Conservation (phyloP, 1,284 basidiomycete genomes). For the Macrocystidia cucumis region DNA sequence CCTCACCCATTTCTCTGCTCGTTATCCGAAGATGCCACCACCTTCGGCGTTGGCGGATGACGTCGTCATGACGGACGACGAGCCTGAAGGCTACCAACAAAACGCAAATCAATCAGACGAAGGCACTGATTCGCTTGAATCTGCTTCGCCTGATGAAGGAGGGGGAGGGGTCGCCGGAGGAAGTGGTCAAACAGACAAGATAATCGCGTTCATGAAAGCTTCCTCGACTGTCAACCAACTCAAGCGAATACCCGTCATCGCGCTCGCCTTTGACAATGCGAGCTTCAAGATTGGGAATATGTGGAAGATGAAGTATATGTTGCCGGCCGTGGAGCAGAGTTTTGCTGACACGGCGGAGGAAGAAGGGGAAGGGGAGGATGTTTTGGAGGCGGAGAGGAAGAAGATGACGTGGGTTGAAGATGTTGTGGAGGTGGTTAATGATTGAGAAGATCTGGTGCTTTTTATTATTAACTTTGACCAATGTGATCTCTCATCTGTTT, state of each 20-base stretch:
- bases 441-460: too few species aligned
- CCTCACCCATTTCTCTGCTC: conserved; percentile 92
- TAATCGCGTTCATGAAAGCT: too few species aligned
- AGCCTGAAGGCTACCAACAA: too few species aligned
- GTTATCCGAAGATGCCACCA: conserved; percentile 84
- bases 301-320: conserved; percentile 75
- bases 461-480: too few species aligned
- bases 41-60: conserved; percentile 10
- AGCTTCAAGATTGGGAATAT: conserved; percentile 69
- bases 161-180: conserved; percentile 4
- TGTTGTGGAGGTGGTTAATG: too few species aligned
- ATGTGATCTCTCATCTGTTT: too few species aligned
- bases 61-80: conserved; percentile 4
- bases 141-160: too few species aligned
- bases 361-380: conserved; percentile 40
- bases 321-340: conserved; percentile 63
- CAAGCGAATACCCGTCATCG: conserved; percentile 50
- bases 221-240: too few species aligned
- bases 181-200: conserved; percentile 22
- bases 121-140: too few species aligned
- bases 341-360: conserved; percentile 53
- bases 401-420: too few species aligned
- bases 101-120: too few species aligned
- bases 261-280: conserved; percentile 79
- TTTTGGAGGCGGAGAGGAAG: conserved; percentile 10